A percentile compares a stretch with the other conserved stretches of the same genome.
phyloP scores from a whole-genome alignment of 129 eudicot genomes.

The Lactuca saligna region DNA sequence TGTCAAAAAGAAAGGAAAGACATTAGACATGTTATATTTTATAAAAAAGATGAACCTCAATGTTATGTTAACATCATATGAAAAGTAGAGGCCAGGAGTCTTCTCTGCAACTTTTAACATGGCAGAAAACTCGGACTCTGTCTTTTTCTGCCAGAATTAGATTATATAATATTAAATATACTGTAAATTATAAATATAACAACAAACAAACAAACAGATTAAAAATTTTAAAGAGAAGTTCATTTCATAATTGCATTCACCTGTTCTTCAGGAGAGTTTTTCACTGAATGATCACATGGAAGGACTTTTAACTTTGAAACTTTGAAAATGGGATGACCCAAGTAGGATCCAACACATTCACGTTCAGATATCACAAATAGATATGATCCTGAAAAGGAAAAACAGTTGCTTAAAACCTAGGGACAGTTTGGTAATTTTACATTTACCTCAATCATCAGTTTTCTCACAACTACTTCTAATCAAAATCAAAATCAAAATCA shows the following conservation, averaged over 20 bases:
- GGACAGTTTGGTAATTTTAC: neutral
- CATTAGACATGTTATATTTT: neutral
- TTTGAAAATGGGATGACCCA: constrained; percentile 90
- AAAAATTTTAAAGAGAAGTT: neutral
- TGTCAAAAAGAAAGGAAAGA: neutral
- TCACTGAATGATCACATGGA: constrained; percentile 83
- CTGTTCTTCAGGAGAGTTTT: constrained; percentile 77
- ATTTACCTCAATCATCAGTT: constrained; percentile 10
- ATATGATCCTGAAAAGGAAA: constrained; percentile 60
- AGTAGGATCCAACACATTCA: constrained; percentile 76
- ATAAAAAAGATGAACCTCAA: constrained; percentile 55
- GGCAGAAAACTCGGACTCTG: constrained; percentile 76
- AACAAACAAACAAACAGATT: neutral
- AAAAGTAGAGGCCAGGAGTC: constrained; percentile 82
- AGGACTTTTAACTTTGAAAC: constrained; percentile 70
- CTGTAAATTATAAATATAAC: neutral
- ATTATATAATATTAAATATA: constrained; percentile 11
- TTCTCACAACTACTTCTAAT: neutral
- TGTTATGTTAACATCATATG: constrained; percentile 93
- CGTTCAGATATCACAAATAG: constrained; percentile 74
- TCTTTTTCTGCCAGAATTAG: constrained; percentile 62
- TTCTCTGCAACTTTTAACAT: constrained; percentile 74
- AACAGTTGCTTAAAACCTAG: constrained; percentile 13
- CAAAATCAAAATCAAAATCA: neutral
- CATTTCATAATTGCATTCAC: constrained; percentile 23